phyloP scores from a whole-genome alignment of 768 basidiomycete genomes.

The Lentinus brumalis region DNA sequence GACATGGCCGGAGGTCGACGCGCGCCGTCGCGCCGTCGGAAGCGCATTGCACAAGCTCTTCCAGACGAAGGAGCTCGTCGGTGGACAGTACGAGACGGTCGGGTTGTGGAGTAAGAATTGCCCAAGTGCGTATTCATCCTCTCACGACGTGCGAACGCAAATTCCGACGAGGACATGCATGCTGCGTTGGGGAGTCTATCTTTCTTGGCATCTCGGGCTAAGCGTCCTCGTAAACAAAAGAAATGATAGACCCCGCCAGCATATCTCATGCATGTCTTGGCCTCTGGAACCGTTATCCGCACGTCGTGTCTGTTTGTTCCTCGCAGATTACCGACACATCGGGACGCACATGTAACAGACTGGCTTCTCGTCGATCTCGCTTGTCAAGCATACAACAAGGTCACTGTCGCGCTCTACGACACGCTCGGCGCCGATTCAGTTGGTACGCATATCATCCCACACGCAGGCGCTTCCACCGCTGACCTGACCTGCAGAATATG shows the following conservation, averaged over 20 bases:
- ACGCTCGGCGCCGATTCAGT: slow-evolving; percentile 91
- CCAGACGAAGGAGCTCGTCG: slow-evolving; percentile 57
- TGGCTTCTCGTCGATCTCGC: slow-evolving; percentile 94
- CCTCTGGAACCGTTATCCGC: too few species aligned
- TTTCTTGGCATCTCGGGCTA: too few species aligned
- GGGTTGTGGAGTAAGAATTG: slow-evolving; percentile 85
- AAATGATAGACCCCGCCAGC: too few species aligned
- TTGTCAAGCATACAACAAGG: slow-evolving; percentile 78
- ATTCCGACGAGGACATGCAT: too few species aligned
- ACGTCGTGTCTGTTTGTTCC: too few species aligned
- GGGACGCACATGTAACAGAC: slow-evolving; percentile 46
- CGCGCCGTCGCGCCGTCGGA: slow-evolving; percentile 69
- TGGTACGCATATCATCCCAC: slow-evolving; percentile 49
- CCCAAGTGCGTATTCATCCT: slow-evolving; percentile 54
- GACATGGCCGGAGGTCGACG: slow-evolving; percentile 74
- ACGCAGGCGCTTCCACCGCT: background rate
- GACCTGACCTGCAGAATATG: slow-evolving; percentile 57
- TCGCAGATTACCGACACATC: background rate
- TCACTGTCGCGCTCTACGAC: slow-evolving; percentile 90
- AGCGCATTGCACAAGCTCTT: slow-evolving; percentile 74
- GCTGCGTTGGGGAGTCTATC: too few species aligned
- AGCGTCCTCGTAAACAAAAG: too few species aligned
- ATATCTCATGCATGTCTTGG: too few species aligned
- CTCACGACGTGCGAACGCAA: too few species aligned
- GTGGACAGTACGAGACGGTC: slow-evolving; percentile 70